Conservation (phyloP, 1,139 yeast species). For the Lodderomyces metapsilosis region DNA sequence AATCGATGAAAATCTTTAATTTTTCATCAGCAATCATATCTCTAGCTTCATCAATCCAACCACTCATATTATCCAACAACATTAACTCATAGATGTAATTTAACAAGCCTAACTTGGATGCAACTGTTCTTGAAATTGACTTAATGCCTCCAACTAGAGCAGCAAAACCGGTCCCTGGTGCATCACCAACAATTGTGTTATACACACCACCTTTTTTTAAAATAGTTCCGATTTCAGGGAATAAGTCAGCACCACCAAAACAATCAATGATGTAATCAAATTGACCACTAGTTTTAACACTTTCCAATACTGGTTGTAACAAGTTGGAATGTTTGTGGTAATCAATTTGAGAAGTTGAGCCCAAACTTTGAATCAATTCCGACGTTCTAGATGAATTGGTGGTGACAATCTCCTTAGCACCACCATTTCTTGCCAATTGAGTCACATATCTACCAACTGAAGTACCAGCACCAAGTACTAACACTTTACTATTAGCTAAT, state of each 20-base stretch:
- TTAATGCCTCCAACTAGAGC: conserved; percentile 1
- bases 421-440: conserved; percentile 54
- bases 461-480: conserved; percentile 73
- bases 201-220: conserved; percentile 42
- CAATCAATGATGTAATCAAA: conserved; percentile 36
- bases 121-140: conserved; percentile 6
- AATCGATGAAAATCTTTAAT: conserved; percentile 50
- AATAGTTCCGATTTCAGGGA: conserved; percentile 23
- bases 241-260: conserved; percentile 27
- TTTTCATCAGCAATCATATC: conserved; percentile 39
- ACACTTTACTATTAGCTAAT: conserved; percentile 28
- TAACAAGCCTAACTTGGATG: conserved; percentile 14
- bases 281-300: conserved; percentile 19
- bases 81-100: conserved; percentile 14
- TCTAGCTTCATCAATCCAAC: conserved; percentile 9
- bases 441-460: conserved; percentile 64
- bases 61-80: conserved; percentile 6
- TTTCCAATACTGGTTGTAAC: conserved; percentile 23
- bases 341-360: conserved; percentile 54
- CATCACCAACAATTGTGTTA: conserved; percentile 48
- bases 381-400: conserved; percentile 34
- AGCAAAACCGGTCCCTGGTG: conserved; percentile 9
- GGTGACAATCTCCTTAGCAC: conserved; percentile 46
- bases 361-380: conserved; percentile 41
- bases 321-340: conserved; percentile 36